phyloP scores from a whole-genome alignment of 1,284 basidiomycete genomes.

The Sutorius eximius region DNA sequence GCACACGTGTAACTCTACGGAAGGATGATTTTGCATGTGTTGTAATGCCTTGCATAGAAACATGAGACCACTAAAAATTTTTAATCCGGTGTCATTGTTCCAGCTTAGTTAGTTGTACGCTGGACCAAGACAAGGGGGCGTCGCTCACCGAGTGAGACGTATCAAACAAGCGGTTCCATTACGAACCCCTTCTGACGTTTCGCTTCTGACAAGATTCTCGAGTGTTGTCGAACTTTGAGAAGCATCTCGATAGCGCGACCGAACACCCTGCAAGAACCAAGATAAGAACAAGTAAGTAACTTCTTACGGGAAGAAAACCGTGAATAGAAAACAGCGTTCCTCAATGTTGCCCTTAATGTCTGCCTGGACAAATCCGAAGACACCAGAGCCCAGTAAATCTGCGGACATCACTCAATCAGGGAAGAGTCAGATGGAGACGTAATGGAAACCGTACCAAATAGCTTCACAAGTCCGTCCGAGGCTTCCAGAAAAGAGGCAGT shows the following conservation, averaged over 20 bases:
- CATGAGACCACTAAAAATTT: constrained; percentile 26
- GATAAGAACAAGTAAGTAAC: constrained; percentile 15
- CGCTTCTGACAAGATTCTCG: constrained; percentile 74
- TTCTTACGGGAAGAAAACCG: constrained; percentile 9
- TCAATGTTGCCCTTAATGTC: constrained; percentile 89
- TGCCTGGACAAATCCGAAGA: constrained; percentile 88
- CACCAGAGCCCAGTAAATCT: constrained; percentile 87
- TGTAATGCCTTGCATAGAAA: constrained; percentile 60
- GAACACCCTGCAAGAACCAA: constrained; percentile 66
- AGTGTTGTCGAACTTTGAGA: constrained; percentile 68
- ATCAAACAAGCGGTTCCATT: constrained; percentile 68
- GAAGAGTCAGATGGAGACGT: constrained; percentile 16
- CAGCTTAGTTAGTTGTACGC: constrained; percentile 8
- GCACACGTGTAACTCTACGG: constrained; percentile 75
- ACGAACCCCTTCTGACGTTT: constrained; percentile 50
- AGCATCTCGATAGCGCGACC: constrained; percentile 61
- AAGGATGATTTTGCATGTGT: constrained; percentile 68
- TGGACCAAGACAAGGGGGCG: constrained; percentile 9
- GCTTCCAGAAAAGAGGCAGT: constrained; percentile 85
- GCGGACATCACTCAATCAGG: constrained; percentile 15
- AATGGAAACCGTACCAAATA: constrained; percentile 71
- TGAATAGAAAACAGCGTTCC: constrained; percentile 45
- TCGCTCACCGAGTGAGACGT: constrained; percentile 73
- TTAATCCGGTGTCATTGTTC: constrained; percentile 1
- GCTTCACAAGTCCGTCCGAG: constrained; percentile 83